Percentiles rank a stretch among this genome's conserved stretches.
These are phyloP conservation scores for Phytopythium vexans DNA, from an alignment of 352 stramenopile species.

Conservation along the genomic window DNA sequence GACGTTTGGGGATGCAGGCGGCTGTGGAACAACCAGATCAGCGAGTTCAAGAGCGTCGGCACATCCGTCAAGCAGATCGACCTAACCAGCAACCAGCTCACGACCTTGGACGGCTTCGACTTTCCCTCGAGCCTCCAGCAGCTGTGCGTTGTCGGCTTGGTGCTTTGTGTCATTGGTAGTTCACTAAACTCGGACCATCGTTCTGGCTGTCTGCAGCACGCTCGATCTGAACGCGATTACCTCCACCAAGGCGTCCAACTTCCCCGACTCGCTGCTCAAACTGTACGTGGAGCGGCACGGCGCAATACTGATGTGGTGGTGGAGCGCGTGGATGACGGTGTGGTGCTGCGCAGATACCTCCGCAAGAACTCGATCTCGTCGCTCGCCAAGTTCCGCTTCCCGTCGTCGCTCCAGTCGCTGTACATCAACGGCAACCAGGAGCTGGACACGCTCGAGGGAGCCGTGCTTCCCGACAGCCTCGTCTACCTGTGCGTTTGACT, in stretches of 20 bases:
- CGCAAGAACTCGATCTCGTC: slow-evolving; percentile 35
- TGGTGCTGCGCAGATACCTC: slow-evolving; percentile 19
- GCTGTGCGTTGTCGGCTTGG: slow-evolving; percentile 13
- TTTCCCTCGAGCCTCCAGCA: slow-evolving; percentile 20
- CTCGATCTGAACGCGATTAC: slow-evolving; percentile 15
- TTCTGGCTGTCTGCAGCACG: neutral
- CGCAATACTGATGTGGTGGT: neutral
- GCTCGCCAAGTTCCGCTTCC: slow-evolving; percentile 18
- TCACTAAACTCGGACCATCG: neutral
- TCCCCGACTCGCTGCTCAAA: slow-evolving; percentile 6
- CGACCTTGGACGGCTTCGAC: slow-evolving; percentile 15
- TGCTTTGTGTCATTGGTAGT: neutral
- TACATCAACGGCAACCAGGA: slow-evolving; percentile 41
- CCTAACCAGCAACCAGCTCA: slow-evolving; percentile 29
- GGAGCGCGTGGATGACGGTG: too few relatives aligned
- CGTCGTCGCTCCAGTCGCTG: slow-evolving; percentile 11
- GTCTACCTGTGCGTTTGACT: slow-evolving; percentile 19
- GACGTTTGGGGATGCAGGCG: slow-evolving; percentile 16
- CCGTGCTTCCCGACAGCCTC: slow-evolving; percentile 40
- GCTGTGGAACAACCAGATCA: slow-evolving; percentile 48
- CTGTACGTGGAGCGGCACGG: slow-evolving; percentile 5
- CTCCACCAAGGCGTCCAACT: slow-evolving; percentile 7
- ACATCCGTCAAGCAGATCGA: slow-evolving; percentile 37
- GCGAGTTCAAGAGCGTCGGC: slow-evolving; percentile 22
- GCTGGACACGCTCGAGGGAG: slow-evolving; percentile 34